These are phyloP conservation scores for Xylariaceae sp. DNA, from an alignment of 2,329 filamentous ascomycete species.

Conservation along the genomic window DNA sequence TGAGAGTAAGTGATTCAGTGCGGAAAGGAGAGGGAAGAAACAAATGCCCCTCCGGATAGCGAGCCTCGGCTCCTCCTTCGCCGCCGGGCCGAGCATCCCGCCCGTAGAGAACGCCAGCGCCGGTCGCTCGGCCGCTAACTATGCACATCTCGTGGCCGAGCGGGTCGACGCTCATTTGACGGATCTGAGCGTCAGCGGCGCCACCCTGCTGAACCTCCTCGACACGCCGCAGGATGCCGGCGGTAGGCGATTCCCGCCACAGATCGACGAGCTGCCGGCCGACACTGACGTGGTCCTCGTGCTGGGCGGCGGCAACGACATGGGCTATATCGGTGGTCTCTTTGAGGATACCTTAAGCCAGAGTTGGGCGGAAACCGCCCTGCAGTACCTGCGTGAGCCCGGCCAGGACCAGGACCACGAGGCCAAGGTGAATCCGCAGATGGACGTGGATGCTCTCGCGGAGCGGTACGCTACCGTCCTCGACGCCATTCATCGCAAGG, in stretches of 20 bases:
- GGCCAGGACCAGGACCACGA: slow-evolving; percentile 16
- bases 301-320: slow-evolving; percentile 36
- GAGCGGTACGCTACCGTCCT: slow-evolving; percentile 25
- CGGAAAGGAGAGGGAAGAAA: not conserved
- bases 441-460: slow-evolving; percentile 24
- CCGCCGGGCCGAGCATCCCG: slow-evolving; percentile 31
- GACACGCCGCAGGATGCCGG: slow-evolving; percentile 31
- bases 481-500: slow-evolving; percentile 30
- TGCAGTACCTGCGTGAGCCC: slow-evolving; percentile 11
- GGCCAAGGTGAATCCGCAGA: slow-evolving; percentile 3
- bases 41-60: slow-evolving; percentile 28
- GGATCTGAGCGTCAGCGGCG: slow-evolving; percentile 34
- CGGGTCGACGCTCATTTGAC: slow-evolving; percentile 25
- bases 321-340: slow-evolving; percentile 34
- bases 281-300: slow-evolving; percentile 35
- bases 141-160: slow-evolving; percentile 31
- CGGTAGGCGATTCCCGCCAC: slow-evolving; percentile 30
- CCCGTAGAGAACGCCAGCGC: slow-evolving; percentile 29
- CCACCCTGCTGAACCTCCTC: slow-evolving; percentile 35
- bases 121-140: slow-evolving; percentile 34
- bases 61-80: slow-evolving; percentile 31
- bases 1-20: no score
- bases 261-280: slow-evolving; percentile 31
- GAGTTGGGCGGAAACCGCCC: slow-evolving; percentile 16
- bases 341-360: slow-evolving; percentile 28